Evolutionary conservation across 305 asterid genomes (phyloP).

Genomic region (Solanum aculeatissimum): DNA sequence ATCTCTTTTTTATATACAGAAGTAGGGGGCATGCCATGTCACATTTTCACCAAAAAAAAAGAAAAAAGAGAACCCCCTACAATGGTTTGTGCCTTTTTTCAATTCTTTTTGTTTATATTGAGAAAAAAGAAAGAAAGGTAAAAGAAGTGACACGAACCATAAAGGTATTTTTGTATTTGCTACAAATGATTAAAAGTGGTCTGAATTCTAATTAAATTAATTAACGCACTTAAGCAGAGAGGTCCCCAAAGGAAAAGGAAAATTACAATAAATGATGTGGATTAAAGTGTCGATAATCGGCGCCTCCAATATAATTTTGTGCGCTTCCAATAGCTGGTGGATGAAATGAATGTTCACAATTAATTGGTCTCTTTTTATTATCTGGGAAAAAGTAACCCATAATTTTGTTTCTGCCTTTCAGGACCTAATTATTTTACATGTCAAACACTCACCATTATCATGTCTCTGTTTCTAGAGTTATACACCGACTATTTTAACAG

Average conservation of each 20-base stretch:
- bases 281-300: neutral
- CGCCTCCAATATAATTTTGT: constrained; percentile 1
- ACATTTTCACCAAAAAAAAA: neutral
- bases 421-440: constrained; percentile 11
- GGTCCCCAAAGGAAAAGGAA: neutral
- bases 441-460: neutral
- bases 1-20: neutral
- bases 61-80: neutral
- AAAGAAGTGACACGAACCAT: neutral
- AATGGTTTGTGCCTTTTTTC: neutral
- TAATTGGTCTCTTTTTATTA: constrained; percentile 4
- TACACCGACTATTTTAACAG: too few relatives aligned
- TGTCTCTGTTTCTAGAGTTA: too few relatives aligned
- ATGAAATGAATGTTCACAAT: neutral
- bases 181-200: neutral
- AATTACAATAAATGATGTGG: neutral
- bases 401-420: constrained; percentile 11
- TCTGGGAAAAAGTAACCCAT: constrained; percentile 7
- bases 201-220: neutral
- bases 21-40: neutral
- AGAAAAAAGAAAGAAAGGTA: neutral
- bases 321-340: constrained; percentile 1
- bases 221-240: neutral
- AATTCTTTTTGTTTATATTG: neutral
- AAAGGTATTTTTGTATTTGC: neutral